Percentiles rank a stretch among this genome's conserved stretches.
These are phyloP conservation scores for Pichia sp. DNA, from an alignment of 1,139 yeast species.

Conservation along the genomic window DNA sequence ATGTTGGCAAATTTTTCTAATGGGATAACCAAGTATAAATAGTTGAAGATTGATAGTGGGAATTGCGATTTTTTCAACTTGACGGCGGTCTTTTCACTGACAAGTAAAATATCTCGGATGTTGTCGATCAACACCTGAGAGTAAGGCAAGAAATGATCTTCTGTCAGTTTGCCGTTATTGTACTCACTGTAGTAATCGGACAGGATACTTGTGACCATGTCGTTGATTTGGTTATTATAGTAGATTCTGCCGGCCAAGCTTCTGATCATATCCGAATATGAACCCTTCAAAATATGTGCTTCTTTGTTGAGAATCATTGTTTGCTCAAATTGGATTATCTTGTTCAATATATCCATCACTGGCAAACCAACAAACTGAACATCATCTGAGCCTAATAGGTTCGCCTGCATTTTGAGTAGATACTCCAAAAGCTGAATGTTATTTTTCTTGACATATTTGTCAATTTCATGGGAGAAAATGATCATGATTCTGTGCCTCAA, in stretches of 20 bases:
- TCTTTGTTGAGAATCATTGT: conserved; percentile 35
- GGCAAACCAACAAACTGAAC: conserved; percentile 87
- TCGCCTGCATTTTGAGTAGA: conserved; percentile 53
- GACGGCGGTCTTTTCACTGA: conserved; percentile 22
- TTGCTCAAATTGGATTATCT: conserved; percentile 57
- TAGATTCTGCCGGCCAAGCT: conserved; percentile 68
- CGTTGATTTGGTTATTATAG: conserved; percentile 77
- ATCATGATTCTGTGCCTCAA: conserved; percentile 56
- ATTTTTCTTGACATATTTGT: conserved; percentile 31
- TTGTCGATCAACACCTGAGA: conserved; percentile 23
- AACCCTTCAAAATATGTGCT: conserved; percentile 23
- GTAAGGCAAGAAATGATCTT: conserved; percentile 15
- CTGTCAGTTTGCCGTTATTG: conserved; percentile 4
- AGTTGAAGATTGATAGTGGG: conserved; percentile 22
- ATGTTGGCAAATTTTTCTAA: conserved; percentile 23
- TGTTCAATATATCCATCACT: conserved; percentile 70
- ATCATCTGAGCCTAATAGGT: conserved; percentile 61
- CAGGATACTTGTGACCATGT: conserved; percentile 56
- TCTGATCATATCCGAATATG: conserved; percentile 45
- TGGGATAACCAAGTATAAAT: conserved; percentile 25
- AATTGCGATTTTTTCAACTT: conserved; percentile 25
- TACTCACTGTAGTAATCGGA: conserved; percentile 21
- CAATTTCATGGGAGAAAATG: conserved; percentile 38
- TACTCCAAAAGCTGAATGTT: conserved; percentile 38
- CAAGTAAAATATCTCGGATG: conserved; percentile 23